Conservation (phyloP, 139 green algal genomes). For the Haematococcus sp. region DNA sequence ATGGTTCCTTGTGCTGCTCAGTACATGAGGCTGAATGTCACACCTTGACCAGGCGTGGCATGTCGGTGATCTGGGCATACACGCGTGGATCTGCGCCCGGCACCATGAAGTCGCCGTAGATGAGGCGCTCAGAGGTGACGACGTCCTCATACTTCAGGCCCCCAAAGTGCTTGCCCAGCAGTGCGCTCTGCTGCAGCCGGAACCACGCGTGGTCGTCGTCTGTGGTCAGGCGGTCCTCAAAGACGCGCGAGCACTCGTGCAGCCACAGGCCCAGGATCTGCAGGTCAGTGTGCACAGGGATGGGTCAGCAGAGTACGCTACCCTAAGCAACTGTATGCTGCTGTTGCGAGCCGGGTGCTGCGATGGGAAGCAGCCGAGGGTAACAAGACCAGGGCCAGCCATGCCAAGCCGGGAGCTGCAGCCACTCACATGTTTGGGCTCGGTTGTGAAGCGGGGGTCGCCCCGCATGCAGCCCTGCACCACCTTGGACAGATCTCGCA, state of each 20-base stretch:
- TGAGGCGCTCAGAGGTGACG: conserved; percentile 55
- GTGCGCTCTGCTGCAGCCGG: conserved; percentile 25
- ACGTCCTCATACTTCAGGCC: conserved; percentile 33
- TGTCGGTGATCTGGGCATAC: conserved; percentile 63
- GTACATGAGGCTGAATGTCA: no score
- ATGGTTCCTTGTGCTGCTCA: no score
- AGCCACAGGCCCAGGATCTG: conserved; percentile 68
- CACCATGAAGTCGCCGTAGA: conserved; percentile 73
- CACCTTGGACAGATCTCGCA: conserved; percentile 69
- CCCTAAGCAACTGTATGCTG: background rate
- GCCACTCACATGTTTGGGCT: conserved; percentile 30
- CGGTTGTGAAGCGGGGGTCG: conserved; percentile 39
- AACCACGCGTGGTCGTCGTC: conserved; percentile 76
- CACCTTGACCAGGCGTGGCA: conserved; percentile 45
- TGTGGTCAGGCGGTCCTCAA: conserved; percentile 74
- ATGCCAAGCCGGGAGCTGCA: background rate
- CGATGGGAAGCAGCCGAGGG: no score
- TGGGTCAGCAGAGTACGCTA: background rate
- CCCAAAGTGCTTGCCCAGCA: conserved; percentile 28
- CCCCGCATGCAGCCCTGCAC: conserved; percentile 74
- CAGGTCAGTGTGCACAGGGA: background rate
- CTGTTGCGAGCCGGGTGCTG: no score
- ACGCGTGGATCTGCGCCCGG: conserved; percentile 58
- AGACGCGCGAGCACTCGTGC: conserved; percentile 70
- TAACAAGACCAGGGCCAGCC: no score